phyloP scores from a whole-genome alignment of 208 protist species.

The Trypanosoma cruzi region DNA sequence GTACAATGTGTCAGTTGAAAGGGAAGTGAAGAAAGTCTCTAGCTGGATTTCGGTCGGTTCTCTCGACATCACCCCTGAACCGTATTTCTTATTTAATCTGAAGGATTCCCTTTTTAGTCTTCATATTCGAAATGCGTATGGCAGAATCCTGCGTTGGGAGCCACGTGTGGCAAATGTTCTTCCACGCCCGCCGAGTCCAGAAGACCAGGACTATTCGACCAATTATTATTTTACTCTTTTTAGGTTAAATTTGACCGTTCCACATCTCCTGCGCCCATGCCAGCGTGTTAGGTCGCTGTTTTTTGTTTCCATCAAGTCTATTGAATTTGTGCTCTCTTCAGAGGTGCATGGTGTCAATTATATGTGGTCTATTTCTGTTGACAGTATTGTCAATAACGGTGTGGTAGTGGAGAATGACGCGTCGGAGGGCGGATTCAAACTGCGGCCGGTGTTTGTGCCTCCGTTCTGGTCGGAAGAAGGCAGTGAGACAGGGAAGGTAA shows the following conservation, averaged over 20 bases:
- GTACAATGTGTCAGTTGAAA: background rate
- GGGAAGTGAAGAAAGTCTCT: background rate
- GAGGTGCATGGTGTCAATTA: background rate
- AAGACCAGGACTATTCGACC: slow-evolving; percentile 10
- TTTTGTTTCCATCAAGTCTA: slow-evolving; percentile 19
- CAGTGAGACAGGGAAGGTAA: background rate
- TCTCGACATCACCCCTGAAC: slow-evolving; percentile 34
- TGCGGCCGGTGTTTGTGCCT: slow-evolving; percentile 17
- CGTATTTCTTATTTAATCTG: slow-evolving; percentile 43
- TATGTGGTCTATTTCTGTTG: slow-evolving; percentile 23
- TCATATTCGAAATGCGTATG: slow-evolving; percentile 36
- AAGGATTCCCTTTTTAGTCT: slow-evolving; percentile 37
- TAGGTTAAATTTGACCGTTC: slow-evolving; percentile 16
- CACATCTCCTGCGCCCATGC: background rate
- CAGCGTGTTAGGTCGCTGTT: slow-evolving; percentile 8
- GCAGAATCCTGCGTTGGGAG: slow-evolving; percentile 28
- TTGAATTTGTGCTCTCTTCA: slow-evolving; percentile 3
- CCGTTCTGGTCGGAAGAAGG: background rate
- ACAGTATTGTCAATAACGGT: slow-evolving; percentile 23
- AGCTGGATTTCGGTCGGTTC: slow-evolving; percentile 5
- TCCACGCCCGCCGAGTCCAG: background rate
- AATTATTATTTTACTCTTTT: slow-evolving; percentile 13
- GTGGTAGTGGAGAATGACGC: slow-evolving; percentile 4
- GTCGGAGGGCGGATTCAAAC: background rate
- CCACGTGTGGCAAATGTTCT: slow-evolving; percentile 3